These are phyloP conservation scores for Botryotinia narcissicola DNA, from an alignment of 2,329 filamentous ascomycete genomes.

Conservation along the genomic window DNA sequence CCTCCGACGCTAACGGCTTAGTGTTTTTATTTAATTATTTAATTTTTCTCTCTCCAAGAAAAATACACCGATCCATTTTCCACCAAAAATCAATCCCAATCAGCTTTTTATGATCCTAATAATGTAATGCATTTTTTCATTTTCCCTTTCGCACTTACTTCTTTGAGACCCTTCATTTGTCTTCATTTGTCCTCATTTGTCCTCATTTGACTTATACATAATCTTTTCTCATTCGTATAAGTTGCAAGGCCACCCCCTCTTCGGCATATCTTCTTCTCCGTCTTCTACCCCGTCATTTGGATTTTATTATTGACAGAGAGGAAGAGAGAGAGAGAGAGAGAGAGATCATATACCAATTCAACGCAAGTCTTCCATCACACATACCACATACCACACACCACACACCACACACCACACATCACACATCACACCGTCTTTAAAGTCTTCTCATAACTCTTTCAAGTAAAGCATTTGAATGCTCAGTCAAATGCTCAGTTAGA, in stretches of 20 bases:
- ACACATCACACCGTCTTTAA: background rate
- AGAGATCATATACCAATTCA: background rate
- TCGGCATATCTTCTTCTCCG: constrained; percentile 32
- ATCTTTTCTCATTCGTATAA: constrained; percentile 26
- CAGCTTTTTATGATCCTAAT: background rate
- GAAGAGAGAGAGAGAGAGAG: no score
- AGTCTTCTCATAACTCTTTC: background rate
- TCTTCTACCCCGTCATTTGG: constrained; percentile 25
- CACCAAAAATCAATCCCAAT: background rate
- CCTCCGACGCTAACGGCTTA: background rate
- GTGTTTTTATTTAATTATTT: background rate
- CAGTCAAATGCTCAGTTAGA: background rate
- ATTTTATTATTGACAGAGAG: background rate
- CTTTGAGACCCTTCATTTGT: background rate
- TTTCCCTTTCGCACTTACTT: background rate
- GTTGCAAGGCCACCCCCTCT: constrained; percentile 24
- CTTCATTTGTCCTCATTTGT: background rate
- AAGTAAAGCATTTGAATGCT: background rate
- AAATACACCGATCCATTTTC: background rate
- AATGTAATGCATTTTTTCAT: background rate
- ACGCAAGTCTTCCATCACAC: background rate
- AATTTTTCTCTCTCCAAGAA: background rate
- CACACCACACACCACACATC: no score
- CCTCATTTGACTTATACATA: background rate
- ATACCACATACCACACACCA: no score